Conservation (phyloP, 1,139 yeast genomes). For the Debaryomyces fabryi region DNA sequence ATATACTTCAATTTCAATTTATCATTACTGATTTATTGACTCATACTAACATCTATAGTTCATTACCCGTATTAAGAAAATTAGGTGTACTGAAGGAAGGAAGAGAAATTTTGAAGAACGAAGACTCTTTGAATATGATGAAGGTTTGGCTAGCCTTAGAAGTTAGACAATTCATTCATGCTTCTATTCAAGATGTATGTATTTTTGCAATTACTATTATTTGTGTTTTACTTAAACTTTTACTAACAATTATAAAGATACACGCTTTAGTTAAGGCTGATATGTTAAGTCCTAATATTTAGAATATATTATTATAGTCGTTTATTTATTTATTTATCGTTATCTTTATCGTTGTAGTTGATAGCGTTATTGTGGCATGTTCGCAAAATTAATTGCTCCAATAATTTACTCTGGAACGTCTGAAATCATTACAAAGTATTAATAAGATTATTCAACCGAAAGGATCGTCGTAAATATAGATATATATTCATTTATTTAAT, state of each 20-base stretch:
- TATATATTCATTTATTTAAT: not conserved
- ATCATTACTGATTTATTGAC: constrained; percentile 1
- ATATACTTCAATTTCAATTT: not conserved
- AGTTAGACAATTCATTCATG: constrained; percentile 81
- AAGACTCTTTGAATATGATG: constrained; percentile 73
- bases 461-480: not conserved
- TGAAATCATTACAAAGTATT: not conserved
- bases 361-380: not conserved
- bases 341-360: not conserved
- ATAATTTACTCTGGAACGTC: not conserved
- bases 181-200: constrained; percentile 80
- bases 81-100: constrained; percentile 75
- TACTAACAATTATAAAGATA: constrained; percentile 37
- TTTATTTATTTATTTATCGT: not conserved
- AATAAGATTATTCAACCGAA: not conserved
- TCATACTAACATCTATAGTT: constrained; percentile 49
- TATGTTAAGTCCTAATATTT: constrained; percentile 51
- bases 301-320: constrained; percentile 9
- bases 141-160: constrained; percentile 93
- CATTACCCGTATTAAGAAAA: constrained; percentile 86
- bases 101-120: constrained; percentile 56
- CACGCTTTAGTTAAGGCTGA: constrained; percentile 53
- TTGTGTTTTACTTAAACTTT: not conserved
- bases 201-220: constrained; percentile 8
- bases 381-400: constrained; percentile 4